Percentiles rank a stretch among this genome's conserved stretches.
Conservation (phyloP, 2,329 filamentous ascomycete species). For the Aspergillus awamori region DNA sequence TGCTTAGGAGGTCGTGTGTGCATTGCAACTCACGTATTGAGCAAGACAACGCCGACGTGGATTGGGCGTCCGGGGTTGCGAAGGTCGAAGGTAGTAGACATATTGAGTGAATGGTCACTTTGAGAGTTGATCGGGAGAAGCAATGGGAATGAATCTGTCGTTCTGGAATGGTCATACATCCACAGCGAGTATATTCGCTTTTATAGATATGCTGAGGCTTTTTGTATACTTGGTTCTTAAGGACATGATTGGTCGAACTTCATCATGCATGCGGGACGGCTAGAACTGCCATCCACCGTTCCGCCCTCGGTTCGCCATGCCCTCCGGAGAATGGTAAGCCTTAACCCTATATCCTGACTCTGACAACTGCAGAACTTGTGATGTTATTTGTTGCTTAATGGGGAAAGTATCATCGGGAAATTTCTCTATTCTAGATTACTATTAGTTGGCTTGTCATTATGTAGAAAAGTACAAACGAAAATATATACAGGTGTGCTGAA, state of each 20-base stretch:
- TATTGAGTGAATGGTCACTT: not conserved
- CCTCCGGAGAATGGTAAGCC: not conserved
- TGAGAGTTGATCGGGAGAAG: not conserved
- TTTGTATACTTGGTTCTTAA: not conserved
- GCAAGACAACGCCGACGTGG: conserved; percentile 2
- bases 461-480: not conserved
- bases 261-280: not conserved
- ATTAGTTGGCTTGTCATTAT: not conserved
- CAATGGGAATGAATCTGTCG: not conserved
- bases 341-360: no score
- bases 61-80: conserved; percentile 5
- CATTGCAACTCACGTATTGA: not conserved
- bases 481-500: not conserved
- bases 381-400: no score
- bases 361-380: no score
- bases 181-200: not conserved
- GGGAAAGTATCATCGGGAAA: no score
- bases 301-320: conserved; percentile 6
- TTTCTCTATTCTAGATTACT: no score
- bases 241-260: not conserved
- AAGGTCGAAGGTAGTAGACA: not conserved
- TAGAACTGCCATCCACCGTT: conserved; percentile 3
- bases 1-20: no score
- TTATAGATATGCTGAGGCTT: not conserved
- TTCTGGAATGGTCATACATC: not conserved